Evolutionary conservation across 768 basidiomycete genomes (phyloP), one percentile per base, ranked within the genome.

Genomic region (Xerocomus spinulosus): DNA sequence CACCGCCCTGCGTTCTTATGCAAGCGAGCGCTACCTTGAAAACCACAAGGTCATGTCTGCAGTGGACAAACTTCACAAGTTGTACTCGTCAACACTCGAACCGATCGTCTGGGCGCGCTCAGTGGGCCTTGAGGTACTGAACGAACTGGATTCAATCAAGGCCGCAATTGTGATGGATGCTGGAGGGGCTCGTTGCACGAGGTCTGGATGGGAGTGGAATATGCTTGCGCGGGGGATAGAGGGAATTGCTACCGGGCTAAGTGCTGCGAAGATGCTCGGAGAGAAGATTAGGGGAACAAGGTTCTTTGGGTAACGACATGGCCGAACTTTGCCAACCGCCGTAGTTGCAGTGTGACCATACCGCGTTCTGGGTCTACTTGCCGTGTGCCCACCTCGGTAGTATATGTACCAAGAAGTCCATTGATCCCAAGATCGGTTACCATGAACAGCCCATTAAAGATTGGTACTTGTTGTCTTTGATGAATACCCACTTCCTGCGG

Each of bases 41-140:
- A 98, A 98, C 67, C 93, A 97, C 69, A 79, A 80, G 39, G 64
- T 94, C 36, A 82, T 98, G 75, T 79, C 83, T 14, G 81, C 83
- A 2, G 78, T 88, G 41, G 94, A 99, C 70, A 93, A 93, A 60
- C 74, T 98, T 29, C 87, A 94, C 69, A 90, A 90, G 58, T 60
- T 98, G 15, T 98, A 94, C 63, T 71, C 83, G 2, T 78, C 78
- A 4, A 80, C 83, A 35, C 69, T 71, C 28, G 77, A 74, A 21
- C 82, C 85, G 2, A 60, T 93, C 12, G 92, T 96, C 15, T 92
- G 89, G 89, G 83, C 82, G 3, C 80, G 95, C 44, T 87, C 87
- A 0, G 78, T 85, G 14, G 96, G 96, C 2, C 62, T 97, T 17
- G 95, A 98, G 58, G 82, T 96, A 10, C 56, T 98, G 36, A 96